Base-by-base conservation (phyloP, 495 filamentous ascomycete species). In the Aspergillus leporis region DNA sequence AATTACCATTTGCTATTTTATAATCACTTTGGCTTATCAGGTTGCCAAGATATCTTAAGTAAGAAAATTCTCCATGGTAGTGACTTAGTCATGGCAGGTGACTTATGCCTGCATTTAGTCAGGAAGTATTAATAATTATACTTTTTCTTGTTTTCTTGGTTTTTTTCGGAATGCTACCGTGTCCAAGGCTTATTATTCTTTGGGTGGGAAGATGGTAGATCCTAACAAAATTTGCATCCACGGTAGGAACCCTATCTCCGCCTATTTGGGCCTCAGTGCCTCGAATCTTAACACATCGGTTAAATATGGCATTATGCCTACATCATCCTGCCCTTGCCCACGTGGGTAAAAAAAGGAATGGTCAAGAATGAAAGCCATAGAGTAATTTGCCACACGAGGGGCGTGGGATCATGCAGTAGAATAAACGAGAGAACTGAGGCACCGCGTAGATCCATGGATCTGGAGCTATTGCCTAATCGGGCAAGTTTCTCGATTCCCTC, bases 1-100 rank as follows among this genome's bases (percentile, higher is more conserved):
- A 22, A 47, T 47, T 47, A 47, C 43, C 12, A 47, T 22, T 47
- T 47, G 43, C 13, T 47, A 47, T 47, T 47, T 47, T 47, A 7
- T 47, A 47, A 47, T 47, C 7, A 7, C 8, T 23, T 47, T 23
- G 32, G 3, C 36, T 40, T 40, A 40, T 40, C 36, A 9, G 16
- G 10, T 6, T 40, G 36, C 36, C 36, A 40, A 40, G 36, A 40
- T 3, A 2, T 12, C 36, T 13, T 40, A n/a, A 40, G 10, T 40
- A 13, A 28, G 25, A 28, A 28, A 6, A 28, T 28, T n/a, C 25
- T 28, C 25, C 3, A 28, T 28, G 25, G 6, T 28, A 28, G 25
- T 28, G 25, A 25, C 46, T 19, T 7, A 13, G 19, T 12, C 19
- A 28, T 28, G 25, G 25, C 25, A 28, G n/a, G n/a, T 28, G 25